Base-by-base conservation (phyloP, 768 basidiomycete species). In the Mycena albidolilacea region DNA sequence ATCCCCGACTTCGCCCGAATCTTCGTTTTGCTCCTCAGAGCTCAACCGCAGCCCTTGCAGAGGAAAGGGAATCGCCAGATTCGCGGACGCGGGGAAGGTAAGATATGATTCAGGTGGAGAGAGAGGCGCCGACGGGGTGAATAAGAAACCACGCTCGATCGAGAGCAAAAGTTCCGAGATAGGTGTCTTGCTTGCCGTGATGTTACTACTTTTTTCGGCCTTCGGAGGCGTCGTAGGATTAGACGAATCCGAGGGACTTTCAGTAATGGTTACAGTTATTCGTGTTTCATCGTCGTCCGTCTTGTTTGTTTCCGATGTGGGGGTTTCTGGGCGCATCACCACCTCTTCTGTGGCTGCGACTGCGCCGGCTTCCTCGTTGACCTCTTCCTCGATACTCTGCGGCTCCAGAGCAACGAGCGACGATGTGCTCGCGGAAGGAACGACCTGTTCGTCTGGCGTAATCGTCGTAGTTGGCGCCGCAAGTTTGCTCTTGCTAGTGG, bases 111-210 rank as follows among this genome's bases (percentile, higher is more conserved):
- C 83, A 35, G 89, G 87, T 19, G 90, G 90, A 2, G 91, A 90
- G 46, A 92, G 83, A 2, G 91, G 90, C 1, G 88, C 86, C n/a
- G 84, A 85, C 17, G 91, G 92, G 5, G 91, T 90, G 75, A 89
- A 87, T n/a, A 91, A 79, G 79, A 93, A 93, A 41, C 92, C 92
- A 17, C 86, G 87, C 74, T 93, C 87, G 67, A 93, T 93, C 3
- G 91, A 88, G 17, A 85, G 83, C 57, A 91, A 81, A 39, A 93
- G 85, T 10, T 88, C 84, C 8, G 92, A 92, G 60, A 93, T 93
- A 2, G 92, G 92, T 39, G 92, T 93, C 72, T 85, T 89, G 67
- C 46, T 66, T 11, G 21, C 8, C 19, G 64, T 38, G 9, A 38
- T 43, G 43, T 23, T 55, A 3, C 50, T 55, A 3, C 50, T 54